Base-by-base conservation (phyloP, 108 stramenopile genomes). In the Cyclotella choctawhatcheeana region DNA sequence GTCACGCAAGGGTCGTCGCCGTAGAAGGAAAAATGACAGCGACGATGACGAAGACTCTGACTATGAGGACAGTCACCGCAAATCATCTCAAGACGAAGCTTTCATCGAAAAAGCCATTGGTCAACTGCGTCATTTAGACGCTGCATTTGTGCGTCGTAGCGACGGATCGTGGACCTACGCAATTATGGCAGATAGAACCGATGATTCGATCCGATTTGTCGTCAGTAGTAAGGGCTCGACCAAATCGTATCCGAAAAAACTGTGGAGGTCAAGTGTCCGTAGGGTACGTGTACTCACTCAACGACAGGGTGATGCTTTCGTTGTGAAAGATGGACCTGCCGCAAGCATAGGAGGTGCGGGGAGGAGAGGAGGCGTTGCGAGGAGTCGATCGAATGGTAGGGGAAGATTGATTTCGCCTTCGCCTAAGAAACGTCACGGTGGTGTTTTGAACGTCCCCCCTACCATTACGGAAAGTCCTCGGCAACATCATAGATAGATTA, bases 151-250 rank as follows among this genome's bases (percentile, higher is more conserved):
- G 2, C 30, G 51, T 17, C 35, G 67, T 17, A 56, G 55, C 17
- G 67, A 69, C 52, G 67, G 67, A 56, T 35, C 43, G 12, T 69
- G 67, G 67, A 69, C 67, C 24, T 69, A 69, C 33, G 67, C 67
- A 26, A 6, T 69, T 2, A 47, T 69, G 6, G 50, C 51, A 0
- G 67, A 69, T 27, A 25, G 67, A 8, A 26, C 21, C 24, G 50
- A 75, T 24, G 44, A 56, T 44, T 50, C 51, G 8, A 29, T 73
- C 18, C 37, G 63, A 55, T 64, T 69, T 44, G 67, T 69, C 26
- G 67, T 69, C 37, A 69, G 44, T 31, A 27, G 20, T 29, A 45
- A 24, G n/a, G 67, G 67, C 16, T 55, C 67, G 17, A 69, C 67
- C 27, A 69, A 69, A 33, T 56, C 67, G 2, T 53, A 53, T 58